Evolutionary conservation across 2,329 filamentous ascomycete species (phyloP), one percentile per base, ranked within the genome.

Genomic region (Coniochaeta sp.): DNA sequence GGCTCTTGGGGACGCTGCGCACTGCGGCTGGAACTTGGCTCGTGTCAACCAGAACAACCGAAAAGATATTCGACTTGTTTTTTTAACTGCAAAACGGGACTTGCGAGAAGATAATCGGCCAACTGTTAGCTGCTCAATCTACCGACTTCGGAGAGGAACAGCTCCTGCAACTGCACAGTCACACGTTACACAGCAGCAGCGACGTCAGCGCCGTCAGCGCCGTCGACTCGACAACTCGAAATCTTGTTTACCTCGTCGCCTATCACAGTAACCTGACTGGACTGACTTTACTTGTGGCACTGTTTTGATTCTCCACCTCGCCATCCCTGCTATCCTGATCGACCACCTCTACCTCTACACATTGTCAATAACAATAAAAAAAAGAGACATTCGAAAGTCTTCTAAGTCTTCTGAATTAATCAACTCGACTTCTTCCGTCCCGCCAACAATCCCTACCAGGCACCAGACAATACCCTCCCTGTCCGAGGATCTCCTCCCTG

Each of bases 231-330:
- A 52, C 47, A 52, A 52, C 47, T 52, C 47, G 44, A 30, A 28
- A 28, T 40, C 47, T 52, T 52, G 47, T 52, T 52, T 52, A 52
- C n/a, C n/a, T n/a, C n/a, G n/a, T n/a, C n/a, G n/a, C n/a, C n/a
- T n/a, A n/a, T n/a, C n/a, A n/a, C n/a, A n/a, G n/a, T n/a, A n/a
- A n/a, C n/a, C n/a, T n/a, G n/a, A n/a, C n/a, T n/a, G n/a, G n/a
- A n/a, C n/a, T n/a, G n/a, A n/a, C n/a, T n/a, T n/a, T n/a, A n/a
- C n/a, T n/a, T n/a, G n/a, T n/a, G n/a, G n/a, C n/a, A n/a, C 47
- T 52, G 47, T 52, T 52, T 52, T 26, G 10, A 28, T 2, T 3
- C 24, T 3, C 26, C 47, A 17, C 22, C 47, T 26, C n/a, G 12
- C 38, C 38, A 42, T 19, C 16, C 7, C n/a, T 42, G 12, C 32